These are phyloP conservation scores for Corymbia citriodora DNA, from an alignment of 441 rosid genomes.

Conservation along the genomic window DNA sequence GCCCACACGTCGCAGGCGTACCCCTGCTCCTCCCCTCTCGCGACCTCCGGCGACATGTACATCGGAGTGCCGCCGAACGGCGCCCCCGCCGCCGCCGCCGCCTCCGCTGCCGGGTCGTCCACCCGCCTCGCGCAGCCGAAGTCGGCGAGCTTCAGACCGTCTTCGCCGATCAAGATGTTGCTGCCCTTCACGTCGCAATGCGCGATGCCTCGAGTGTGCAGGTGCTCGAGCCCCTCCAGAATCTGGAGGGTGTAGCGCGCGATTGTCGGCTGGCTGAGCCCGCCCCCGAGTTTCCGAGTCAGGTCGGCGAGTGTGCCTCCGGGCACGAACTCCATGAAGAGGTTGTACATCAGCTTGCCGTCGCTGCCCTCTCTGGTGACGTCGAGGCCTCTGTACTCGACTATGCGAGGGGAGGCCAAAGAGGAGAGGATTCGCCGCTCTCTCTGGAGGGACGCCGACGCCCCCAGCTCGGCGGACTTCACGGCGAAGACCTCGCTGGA, in stretches of 20 bases:
- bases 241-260: conserved; percentile 45
- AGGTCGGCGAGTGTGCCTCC: conserved; percentile 45
- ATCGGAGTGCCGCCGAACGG: conserved; percentile 32
- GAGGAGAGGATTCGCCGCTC: conserved; percentile 53
- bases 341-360: conserved; percentile 34
- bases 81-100: neutral
- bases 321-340: conserved; percentile 61
- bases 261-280: conserved; percentile 29
- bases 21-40: conserved; percentile 77
- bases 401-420: conserved; percentile 37
- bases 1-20: conserved; percentile 56
- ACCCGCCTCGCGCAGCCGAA: conserved; percentile 69
- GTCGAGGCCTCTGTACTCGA: conserved; percentile 53
- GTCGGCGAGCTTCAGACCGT: conserved; percentile 57
- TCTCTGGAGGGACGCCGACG: conserved; percentile 42
- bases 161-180: conserved; percentile 42
- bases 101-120: conserved; percentile 6
- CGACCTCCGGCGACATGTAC: conserved; percentile 88
- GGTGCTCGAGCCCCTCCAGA: conserved; percentile 46
- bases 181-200: conserved; percentile 76
- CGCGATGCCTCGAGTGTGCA: conserved; percentile 58
- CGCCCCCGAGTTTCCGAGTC: conserved; percentile 27
- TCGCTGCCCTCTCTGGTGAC: conserved; percentile 22
- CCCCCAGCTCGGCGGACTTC: conserved; percentile 43
- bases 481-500: conserved; percentile 56